Evolutionary conservation across 768 basidiomycete species (phyloP).

Genomic region (Mycena polygramma): DNA sequence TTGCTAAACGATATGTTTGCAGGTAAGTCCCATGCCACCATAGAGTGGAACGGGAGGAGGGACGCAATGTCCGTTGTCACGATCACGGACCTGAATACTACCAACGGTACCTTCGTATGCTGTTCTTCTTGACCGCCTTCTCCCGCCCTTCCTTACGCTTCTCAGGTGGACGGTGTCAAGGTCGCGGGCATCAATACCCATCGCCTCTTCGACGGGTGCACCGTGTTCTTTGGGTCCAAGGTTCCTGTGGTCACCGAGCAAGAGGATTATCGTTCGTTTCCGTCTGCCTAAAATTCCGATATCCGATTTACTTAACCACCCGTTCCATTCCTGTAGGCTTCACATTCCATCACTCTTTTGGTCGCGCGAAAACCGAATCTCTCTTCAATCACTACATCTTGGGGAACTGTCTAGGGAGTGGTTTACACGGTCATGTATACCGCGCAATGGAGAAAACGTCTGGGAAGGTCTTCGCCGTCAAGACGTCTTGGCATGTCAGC

Average conservation of each 20-base stretch:
- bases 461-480: constrained; percentile 72
- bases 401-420: constrained; percentile 60
- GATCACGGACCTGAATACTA: constrained; percentile 52
- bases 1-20: neutral
- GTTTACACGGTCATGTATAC: constrained; percentile 76
- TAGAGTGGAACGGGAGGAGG: constrained; percentile 41
- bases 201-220: constrained; percentile 67
- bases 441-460: constrained; percentile 69
- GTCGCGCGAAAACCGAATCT: constrained; percentile 49
- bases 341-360: constrained; percentile 30
- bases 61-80: constrained; percentile 45
- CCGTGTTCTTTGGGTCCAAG: constrained; percentile 68
- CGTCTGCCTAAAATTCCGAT: neutral
- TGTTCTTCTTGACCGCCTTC: neutral
- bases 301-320: neutral
- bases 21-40: constrained; percentile 30
- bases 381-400: constrained; percentile 59
- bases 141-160: neutral
- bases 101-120: constrained; percentile 63
- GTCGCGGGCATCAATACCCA: constrained; percentile 53
- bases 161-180: constrained; percentile 59
- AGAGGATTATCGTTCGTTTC: constrained; percentile 66
- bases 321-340: constrained; percentile 23
- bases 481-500: constrained; percentile 59
- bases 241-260: constrained; percentile 45